Conservation (phyloP, 352 stramenopile genomes). For the Plasmopara halstedii region DNA sequence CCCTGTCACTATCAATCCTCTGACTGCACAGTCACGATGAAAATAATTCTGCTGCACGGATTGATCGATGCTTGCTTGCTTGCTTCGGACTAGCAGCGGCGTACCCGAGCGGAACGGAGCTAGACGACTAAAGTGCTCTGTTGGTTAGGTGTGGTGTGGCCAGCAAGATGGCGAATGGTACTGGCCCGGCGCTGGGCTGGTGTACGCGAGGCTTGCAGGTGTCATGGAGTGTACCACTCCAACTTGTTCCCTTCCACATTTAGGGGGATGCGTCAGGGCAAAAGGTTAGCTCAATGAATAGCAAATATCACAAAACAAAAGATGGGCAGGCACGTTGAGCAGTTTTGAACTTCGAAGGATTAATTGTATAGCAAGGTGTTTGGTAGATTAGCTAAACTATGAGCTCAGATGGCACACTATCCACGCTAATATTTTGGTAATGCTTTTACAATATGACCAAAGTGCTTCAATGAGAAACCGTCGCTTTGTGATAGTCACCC, state of each 20-base stretch:
- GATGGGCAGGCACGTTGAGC: slow-evolving; percentile 22
- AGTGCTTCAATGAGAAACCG: slow-evolving; percentile 3
- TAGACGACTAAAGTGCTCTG: slow-evolving; percentile 6
- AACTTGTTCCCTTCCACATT: slow-evolving; percentile 29
- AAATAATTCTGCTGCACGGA: slow-evolving; percentile 1
- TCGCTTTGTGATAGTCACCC: slow-evolving; percentile 2
- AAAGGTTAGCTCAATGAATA: too few relatives aligned
- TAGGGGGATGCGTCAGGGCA: slow-evolving; percentile 19
- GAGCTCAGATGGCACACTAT: slow-evolving; percentile 1
- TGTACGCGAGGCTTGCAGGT: slow-evolving; percentile 5
- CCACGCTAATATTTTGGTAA: slow-evolving; percentile 6
- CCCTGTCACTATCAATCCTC: slow-evolving; percentile 14
- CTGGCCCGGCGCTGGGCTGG: slow-evolving; percentile 23
- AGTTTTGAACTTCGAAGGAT: neutral
- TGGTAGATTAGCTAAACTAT: neutral
- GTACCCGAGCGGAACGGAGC: slow-evolving; percentile 8
- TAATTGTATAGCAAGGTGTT: neutral
- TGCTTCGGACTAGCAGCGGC: slow-evolving; percentile 16
- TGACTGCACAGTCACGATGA: slow-evolving; percentile 4
- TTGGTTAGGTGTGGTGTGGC: slow-evolving; percentile 25
- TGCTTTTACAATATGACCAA: slow-evolving; percentile 9
- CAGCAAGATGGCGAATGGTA: slow-evolving; percentile 41
- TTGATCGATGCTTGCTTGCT: slow-evolving; percentile 11
- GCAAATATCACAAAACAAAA: slow-evolving; percentile 26
- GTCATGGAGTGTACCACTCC: slow-evolving; percentile 19